Base-by-base conservation (phyloP, 1,284 basidiomycete species). In the Phaffia rhodozyma region DNA sequence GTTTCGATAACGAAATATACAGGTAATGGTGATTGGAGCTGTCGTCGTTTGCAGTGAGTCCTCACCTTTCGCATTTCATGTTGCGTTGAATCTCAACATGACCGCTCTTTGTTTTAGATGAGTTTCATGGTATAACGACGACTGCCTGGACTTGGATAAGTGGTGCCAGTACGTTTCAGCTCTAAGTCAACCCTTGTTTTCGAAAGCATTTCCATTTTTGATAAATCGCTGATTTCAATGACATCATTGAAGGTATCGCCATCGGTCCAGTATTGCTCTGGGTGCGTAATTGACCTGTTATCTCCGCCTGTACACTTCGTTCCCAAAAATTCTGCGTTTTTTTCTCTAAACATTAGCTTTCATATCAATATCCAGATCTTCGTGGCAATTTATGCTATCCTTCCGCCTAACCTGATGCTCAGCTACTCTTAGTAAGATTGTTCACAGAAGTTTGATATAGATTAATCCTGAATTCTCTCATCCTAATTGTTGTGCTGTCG, bases 101-200 rank as follows among this genome's bases (percentile, higher is more conserved):
- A 58, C 47, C 5, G 6, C 23, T 29, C 50, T 57, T 16, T 34
- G 9, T 13, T 43, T 65, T 58, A 38, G 96, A 94, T 75, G 71
- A 92, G 62, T 97, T 87, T 79, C 90, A 89, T 69, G 94, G 91
- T 25, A 78, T 98, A 56, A 91, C 92, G 73, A 91, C 89, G 0
- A 83, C 82, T 65, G 84, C 86, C 16, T 43, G 38, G 38, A 43
- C 38, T 11, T 43, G 38, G 38, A 43, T 43, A 43, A 43, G 38
- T 43, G 38, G 38, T 16, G 13, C 38, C 13, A 43, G 38, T 43
- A 43, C 38, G 38, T 43, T 7, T 16, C 38, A 43, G 13, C 38
- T 11, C 5, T 11, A 16, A 43, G 13, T 34, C 32, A 34, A 9
- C 9, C 7, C 13, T 16, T 43, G 13, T 43, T 43, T 16, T 43